phyloP scores from a whole-genome alignment of 345 rosid species.

The Conringia planisiliqua region DNA sequence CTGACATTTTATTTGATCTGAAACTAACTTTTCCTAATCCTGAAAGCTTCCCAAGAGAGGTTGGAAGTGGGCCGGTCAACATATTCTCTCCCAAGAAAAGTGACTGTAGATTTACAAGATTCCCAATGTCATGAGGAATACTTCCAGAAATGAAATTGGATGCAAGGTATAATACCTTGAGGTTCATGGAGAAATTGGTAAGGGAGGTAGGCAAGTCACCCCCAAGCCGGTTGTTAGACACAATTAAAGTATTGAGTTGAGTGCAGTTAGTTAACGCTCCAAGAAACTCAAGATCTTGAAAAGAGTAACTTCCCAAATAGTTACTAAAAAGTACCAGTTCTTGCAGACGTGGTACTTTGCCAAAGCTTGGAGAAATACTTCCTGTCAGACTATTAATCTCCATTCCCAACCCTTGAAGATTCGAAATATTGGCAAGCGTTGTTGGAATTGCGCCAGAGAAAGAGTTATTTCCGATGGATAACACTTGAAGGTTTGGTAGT shows the following conservation, averaged over 20 bases:
- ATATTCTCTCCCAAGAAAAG: background rate
- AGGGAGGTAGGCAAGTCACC: background rate
- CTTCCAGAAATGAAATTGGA: background rate
- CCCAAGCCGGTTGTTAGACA: background rate
- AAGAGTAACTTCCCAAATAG: background rate
- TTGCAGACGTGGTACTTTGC: too few relatives aligned
- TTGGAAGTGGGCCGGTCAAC: background rate
- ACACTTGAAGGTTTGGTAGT: background rate
- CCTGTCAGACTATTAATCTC: background rate
- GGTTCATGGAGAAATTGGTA: background rate
- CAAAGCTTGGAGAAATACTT: background rate
- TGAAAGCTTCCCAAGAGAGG: background rate
- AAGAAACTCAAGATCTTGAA: background rate
- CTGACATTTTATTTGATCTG: background rate
- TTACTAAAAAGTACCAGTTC: too few relatives aligned
- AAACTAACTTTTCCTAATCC: background rate
- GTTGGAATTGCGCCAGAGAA: constrained; percentile 30
- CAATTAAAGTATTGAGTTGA: background rate
- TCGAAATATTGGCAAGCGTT: constrained; percentile 33
- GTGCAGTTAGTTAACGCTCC: constrained; percentile 3
- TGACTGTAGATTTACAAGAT: background rate
- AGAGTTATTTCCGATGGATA: constrained; percentile 11
- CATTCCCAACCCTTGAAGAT: background rate
- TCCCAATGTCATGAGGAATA: background rate
- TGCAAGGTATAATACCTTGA: background rate